phyloP scores from a whole-genome alignment of 495 filamentous ascomycete genomes.

The Xylaria castorea region DNA sequence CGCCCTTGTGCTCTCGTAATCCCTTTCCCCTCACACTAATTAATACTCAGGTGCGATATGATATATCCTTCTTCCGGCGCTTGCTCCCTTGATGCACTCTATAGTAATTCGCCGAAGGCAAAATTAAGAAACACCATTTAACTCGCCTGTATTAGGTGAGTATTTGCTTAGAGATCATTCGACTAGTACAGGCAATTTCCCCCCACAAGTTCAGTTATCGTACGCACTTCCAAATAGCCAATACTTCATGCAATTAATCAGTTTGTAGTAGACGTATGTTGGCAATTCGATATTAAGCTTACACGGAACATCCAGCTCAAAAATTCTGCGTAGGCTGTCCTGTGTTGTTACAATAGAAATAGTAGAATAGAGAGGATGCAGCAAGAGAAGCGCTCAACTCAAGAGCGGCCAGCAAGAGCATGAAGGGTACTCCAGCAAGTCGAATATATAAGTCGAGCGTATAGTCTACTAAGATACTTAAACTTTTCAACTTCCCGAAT shows the following conservation, averaged over 20 bases:
- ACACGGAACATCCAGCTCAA: not conserved
- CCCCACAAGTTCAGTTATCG: not conserved
- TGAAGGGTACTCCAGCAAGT: not conserved
- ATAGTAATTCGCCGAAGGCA: not conserved
- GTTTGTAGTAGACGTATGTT: not conserved
- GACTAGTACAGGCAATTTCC: not conserved
- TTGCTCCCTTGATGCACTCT: not conserved
- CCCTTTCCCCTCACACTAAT: conserved; percentile 7
- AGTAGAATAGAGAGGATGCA: not conserved
- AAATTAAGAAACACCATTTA: not conserved
- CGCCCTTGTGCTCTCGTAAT: not conserved
- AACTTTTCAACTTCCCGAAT: not conserved
- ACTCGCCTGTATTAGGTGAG: not conserved
- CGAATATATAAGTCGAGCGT: not conserved
- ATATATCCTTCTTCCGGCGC: not conserved
- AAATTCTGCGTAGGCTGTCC: too few species aligned
- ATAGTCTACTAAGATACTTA: not conserved
- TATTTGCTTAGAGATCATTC: not conserved
- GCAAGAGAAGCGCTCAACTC: not conserved
- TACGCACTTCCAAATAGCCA: not conserved
- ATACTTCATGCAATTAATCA: not conserved
- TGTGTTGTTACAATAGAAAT: not conserved
- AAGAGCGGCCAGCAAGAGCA: not conserved
- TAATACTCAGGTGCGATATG: not conserved
- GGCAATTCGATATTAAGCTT: not conserved